phyloP scores from a whole-genome alignment of 2,329 filamentous ascomycete genomes.

The Seiridium unicorne region DNA sequence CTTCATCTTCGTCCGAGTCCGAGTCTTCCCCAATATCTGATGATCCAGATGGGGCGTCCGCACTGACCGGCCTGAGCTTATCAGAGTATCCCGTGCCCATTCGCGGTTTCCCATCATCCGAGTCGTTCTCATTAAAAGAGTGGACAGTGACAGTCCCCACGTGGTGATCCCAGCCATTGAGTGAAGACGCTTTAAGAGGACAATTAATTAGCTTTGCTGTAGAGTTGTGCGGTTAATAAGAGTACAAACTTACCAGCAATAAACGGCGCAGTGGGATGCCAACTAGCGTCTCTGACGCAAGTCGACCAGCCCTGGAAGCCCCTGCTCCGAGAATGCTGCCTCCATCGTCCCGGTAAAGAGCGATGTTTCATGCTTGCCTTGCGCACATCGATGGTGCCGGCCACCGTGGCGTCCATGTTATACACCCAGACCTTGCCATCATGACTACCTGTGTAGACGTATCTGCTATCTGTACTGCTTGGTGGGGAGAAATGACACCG shows the following conservation, averaged over 20 bases:
- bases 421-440: constrained; percentile 90
- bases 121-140: constrained; percentile 67
- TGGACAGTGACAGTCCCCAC: constrained; percentile 77
- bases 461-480: constrained; percentile 80
- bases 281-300: constrained; percentile 83
- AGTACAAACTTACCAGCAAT: constrained; percentile 56
- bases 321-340: constrained; percentile 54
- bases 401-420: constrained; percentile 87
- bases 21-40: constrained; percentile 4
- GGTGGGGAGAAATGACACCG: constrained; percentile 93
- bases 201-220: neutral
- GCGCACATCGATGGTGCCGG: constrained; percentile 74
- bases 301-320: constrained; percentile 65
- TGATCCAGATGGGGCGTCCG: constrained; percentile 1
- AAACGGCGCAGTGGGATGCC: constrained; percentile 83
- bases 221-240: neutral
- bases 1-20: constrained; percentile 13
- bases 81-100: constrained; percentile 62
- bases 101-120: constrained; percentile 61
- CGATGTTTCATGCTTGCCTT: constrained; percentile 64
- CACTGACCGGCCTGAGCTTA: constrained; percentile 43
- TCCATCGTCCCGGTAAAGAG: constrained; percentile 51
- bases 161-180: constrained; percentile 75
- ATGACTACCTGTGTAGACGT: constrained; percentile 89
- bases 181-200: constrained; percentile 63